Conservation (phyloP, 1,284 basidiomycete species). For the Porogramme epimiltina region DNA sequence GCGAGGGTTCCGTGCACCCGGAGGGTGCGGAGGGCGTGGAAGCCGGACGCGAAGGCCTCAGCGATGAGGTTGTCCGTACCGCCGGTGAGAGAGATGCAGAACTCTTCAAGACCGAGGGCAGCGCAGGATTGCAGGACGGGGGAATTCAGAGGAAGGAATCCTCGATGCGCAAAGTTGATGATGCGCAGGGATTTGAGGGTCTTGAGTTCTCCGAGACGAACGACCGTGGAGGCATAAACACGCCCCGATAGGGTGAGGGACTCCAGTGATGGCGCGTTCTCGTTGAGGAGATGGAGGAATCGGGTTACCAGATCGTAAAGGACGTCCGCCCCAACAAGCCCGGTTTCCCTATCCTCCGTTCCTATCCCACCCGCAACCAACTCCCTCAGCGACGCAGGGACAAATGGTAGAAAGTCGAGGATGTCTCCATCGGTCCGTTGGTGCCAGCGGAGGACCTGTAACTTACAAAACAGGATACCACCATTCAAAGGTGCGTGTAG, state of each 20-base stretch:
- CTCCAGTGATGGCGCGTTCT: constrained; percentile 2
- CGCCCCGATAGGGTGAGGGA: constrained; percentile 11
- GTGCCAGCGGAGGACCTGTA: constrained; percentile 6
- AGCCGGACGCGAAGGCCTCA: constrained; percentile 1
- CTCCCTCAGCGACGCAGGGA: constrained; percentile 7
- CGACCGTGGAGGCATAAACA: constrained; percentile 7
- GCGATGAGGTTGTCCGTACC: neutral
- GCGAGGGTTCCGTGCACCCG: constrained; percentile 14
- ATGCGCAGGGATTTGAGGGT: constrained; percentile 7
- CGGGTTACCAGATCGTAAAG: neutral
- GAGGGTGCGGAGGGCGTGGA: constrained; percentile 9
- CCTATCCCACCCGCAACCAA: constrained; percentile 2
- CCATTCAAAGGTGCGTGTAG: constrained; percentile 1
- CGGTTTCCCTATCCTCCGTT: too few species aligned
- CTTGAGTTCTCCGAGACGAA: constrained; percentile 6
- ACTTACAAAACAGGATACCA: constrained; percentile 2
- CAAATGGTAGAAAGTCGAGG: constrained; percentile 5
- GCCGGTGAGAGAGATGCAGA: constrained; percentile 12
- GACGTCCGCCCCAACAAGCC: too few species aligned
- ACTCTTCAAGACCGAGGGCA: constrained; percentile 7
- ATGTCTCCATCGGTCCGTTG: neutral
- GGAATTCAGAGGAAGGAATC: constrained; percentile 4
- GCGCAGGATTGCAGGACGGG: constrained; percentile 15
- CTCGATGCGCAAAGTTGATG: constrained; percentile 12
- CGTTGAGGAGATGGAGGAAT: constrained; percentile 5